Conservation (phyloP, 495 filamentous ascomycete species). For the Daldinia caldariorum region DNA sequence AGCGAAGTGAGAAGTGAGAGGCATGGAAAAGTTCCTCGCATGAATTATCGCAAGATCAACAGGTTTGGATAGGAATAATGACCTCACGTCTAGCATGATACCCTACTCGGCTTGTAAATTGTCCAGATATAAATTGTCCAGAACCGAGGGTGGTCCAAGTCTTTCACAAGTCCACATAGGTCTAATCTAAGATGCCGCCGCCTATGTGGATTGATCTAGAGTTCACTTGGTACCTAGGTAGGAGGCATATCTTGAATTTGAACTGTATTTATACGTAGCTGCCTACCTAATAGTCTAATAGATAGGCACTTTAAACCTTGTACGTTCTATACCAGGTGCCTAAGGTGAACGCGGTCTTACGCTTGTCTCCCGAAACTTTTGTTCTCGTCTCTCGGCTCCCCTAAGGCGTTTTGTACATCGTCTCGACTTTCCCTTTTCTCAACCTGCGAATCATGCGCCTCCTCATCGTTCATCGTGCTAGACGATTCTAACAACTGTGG, state of each 20-base stretch:
- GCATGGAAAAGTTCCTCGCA: not conserved
- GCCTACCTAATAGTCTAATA: too few relatives aligned
- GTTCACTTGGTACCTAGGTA: too few relatives aligned
- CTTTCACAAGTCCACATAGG: too few relatives aligned
- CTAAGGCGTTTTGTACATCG: conserved; percentile 7
- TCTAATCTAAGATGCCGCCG: too few relatives aligned
- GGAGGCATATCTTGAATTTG: too few relatives aligned
- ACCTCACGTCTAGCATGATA: not conserved
- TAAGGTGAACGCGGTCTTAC: not conserved
- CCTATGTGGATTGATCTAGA: too few relatives aligned
- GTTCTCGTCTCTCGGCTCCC: conserved; percentile 8
- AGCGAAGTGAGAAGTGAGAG: conserved; percentile 1
- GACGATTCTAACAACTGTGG: conserved; percentile 16
- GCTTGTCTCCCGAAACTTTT: not conserved
- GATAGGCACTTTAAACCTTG: too few relatives aligned
- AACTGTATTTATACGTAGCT: too few relatives aligned
- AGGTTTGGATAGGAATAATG: not conserved
- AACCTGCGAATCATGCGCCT: not conserved
- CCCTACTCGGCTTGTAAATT: not conserved
- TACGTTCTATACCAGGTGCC: too few relatives aligned
- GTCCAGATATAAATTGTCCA: not conserved
- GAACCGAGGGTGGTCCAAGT: too few relatives aligned
- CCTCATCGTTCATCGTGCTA: conserved; percentile 20
- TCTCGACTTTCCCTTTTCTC: conserved; percentile 20
- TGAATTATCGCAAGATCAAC: not conserved